Evolutionary conservation across 106 monocot genomes (phyloP).

Genomic region (Dioscorea alata): DNA sequence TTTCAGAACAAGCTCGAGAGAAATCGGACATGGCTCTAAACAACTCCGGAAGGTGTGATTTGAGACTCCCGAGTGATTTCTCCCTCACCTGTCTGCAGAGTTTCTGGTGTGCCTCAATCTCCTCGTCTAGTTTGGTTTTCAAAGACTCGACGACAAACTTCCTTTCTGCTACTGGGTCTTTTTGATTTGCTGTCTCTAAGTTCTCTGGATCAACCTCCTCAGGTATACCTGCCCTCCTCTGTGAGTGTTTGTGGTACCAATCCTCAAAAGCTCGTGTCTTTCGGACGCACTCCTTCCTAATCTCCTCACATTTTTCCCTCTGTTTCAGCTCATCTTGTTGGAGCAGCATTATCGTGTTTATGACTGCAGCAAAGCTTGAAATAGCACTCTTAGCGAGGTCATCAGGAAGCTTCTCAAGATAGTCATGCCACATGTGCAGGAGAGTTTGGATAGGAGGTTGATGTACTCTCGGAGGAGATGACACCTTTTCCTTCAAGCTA

Average conservation of each 20-base stretch:
- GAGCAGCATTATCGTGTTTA: constrained; percentile 35
- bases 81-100: constrained; percentile 75
- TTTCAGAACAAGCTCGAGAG: constrained; percentile 26
- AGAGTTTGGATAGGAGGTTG: constrained; percentile 50
- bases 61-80: constrained; percentile 55
- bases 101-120: constrained; percentile 31
- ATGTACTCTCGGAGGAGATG: constrained; percentile 32
- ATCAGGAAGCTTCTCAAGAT: constrained; percentile 60
- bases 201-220: constrained; percentile 22
- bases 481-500: constrained; percentile 64
- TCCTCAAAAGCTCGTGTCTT: constrained; percentile 52
- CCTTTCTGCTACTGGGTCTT: constrained; percentile 45
- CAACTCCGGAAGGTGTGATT: constrained; percentile 70
- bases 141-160: constrained; percentile 35
- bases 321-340: constrained; percentile 71
- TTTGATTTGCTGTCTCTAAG: constrained; percentile 23
- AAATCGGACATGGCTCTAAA: constrained; percentile 69
- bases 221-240: constrained; percentile 8
- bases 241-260: constrained; percentile 42
- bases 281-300: constrained; percentile 29
- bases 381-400: constrained; percentile 41
- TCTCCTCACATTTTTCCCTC: constrained; percentile 53
- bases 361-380: constrained; percentile 51
- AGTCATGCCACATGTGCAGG: constrained; percentile 64
- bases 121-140: constrained; percentile 38